Evolutionary conservation across 352 stramenopile genomes (phyloP).

Genomic region (Plasmopara viticola): DNA sequence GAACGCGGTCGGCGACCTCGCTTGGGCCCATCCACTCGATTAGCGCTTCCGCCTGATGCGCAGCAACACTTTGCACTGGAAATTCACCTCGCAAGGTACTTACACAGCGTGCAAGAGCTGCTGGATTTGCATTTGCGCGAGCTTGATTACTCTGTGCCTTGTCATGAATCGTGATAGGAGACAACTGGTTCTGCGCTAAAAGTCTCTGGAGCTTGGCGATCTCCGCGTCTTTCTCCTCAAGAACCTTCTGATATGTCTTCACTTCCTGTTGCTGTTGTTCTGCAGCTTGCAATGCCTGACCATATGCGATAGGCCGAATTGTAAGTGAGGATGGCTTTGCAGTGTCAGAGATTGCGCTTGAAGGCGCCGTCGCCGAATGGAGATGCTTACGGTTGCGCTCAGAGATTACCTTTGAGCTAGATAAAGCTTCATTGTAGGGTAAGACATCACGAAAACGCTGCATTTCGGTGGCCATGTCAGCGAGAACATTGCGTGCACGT

Average conservation of each 20-base stretch:
- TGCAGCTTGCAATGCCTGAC: conserved; percentile 55
- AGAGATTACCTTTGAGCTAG: conserved; percentile 3
- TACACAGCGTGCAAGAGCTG: conserved; percentile 17
- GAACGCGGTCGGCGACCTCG: conserved; percentile 51
- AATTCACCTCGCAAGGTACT: conserved; percentile 32
- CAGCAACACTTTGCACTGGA: conserved; percentile 23
- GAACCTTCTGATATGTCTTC: conserved; percentile 43
- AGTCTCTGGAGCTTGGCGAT: conserved; percentile 43
- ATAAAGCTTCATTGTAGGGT: conserved; percentile 4
- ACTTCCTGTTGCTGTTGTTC: conserved; percentile 62
- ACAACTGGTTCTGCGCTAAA: conserved; percentile 22
- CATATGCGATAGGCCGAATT: conserved; percentile 65
- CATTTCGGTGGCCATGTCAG: conserved; percentile 26
- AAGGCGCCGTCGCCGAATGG: conserved; percentile 21
- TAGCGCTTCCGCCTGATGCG: conserved; percentile 36
- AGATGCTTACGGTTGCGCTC: conserved; percentile 22
- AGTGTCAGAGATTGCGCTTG: conserved; percentile 2
- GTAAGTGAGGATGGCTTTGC: conserved; percentile 43
- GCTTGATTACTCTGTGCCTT: conserved; percentile 5
- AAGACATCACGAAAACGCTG: conserved; percentile 15
- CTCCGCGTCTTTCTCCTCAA: conserved; percentile 64
- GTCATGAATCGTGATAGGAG: conserved; percentile 5
- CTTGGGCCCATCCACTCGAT: conserved; percentile 65
- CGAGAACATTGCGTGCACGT: conserved; percentile 34
- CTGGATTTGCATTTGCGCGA: conserved; percentile 14